Base-by-base conservation (phyloP, 805 yeast genomes). In the Starmerella ratchasimensis region DNA sequence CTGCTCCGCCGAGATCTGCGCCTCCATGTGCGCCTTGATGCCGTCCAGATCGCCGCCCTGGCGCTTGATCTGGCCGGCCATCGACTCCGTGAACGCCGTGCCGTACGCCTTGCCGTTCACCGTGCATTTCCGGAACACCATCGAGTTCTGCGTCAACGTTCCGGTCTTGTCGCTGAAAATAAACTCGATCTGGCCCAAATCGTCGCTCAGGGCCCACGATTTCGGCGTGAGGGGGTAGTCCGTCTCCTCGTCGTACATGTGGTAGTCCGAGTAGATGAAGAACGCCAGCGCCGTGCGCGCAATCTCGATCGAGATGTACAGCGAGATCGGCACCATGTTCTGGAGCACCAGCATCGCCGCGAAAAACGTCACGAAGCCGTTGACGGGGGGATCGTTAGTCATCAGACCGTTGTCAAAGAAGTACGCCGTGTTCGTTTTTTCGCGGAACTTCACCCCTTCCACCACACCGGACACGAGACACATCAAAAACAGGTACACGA, bases 91-190 rank as follows among this genome's bases (percentile, higher is more conserved):
- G 55, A 77, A 79, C 0, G 88, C 83, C 27, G 68, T 60, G 8
- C 88, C 90, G 48, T 80, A 80, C 0, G 76, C 55, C 28, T 67
- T 67, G 20, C 82, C 80, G 38, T 69, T 71, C 41, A 80, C 67
- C 4, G 83, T 69, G 55, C 84, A 77, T 53, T 80, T 80, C 43
- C 74, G 72, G 60, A 79, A 80, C 53, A 78, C 83, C 93, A 80
- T 80, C 19, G 77, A 72, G 51, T 80, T 80, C 57, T 80, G 88
- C 5, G 93, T 80, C 50, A 80, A 62, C 0, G 93, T 80, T 26
- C 93, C 93, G 0, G 93, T 80, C 56, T 80, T 80, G 61, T 80
- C 93, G 54, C 83, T 74, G 57, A 80, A 80, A 29, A 80, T 69
- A 53, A 77, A 80, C 56, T 80, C 90, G 42, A 80, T 75, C 55